Evolutionary conservation across 1,139 yeast species (phyloP), one percentile per base, ranked within the genome.

Genomic region (Suhomyces yuchorum): DNA sequence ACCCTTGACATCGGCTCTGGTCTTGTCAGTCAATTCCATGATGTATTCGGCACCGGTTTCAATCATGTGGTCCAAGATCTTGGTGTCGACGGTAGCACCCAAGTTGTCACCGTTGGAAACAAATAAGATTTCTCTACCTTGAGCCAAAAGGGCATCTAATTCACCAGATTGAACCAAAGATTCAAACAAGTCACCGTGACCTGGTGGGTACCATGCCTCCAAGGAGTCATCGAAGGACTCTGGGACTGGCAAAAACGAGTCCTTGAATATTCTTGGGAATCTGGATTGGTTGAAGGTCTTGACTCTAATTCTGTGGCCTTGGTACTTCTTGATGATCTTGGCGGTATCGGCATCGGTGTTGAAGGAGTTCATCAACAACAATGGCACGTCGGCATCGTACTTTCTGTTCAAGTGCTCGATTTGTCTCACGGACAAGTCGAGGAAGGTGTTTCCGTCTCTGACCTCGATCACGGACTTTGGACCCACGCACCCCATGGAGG

Each of bases 401-500:
- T 83, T 86, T 66, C 96, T 84, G 78, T 93, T 93, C 68, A 93
- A 81, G 70, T 91, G 89, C 73, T 95, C 99, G 62, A 93, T 92
- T 75, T 93, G 99, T 68, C 99, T 87, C 37, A 93, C 99, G 43
- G 96, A 80, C 61, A 93, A 81, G 68, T 93, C 99, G 68, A 93
- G 81, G 70, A 93, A 93, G 36, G 97, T 87, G 80, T 93, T 95
- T 54, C 99, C 99, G 60, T 93, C 99, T 69, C 99, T 86, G 45
- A 93, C 99, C 74, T 93, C 99, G 67, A 93, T 95, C 56, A 93
- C 96, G 19, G 97, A 88, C 71, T 93, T 93, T 54, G 99, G 99
- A 50, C 99, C 99, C 55, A 93, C 98, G 75, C 99, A 95, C 49
- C 99, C 99, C 99, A 93, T 93, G 14, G 99, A 92, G 34, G 99